Conservation (phyloP, 257 asterid species). For the Voacanga thouarsii region DNA sequence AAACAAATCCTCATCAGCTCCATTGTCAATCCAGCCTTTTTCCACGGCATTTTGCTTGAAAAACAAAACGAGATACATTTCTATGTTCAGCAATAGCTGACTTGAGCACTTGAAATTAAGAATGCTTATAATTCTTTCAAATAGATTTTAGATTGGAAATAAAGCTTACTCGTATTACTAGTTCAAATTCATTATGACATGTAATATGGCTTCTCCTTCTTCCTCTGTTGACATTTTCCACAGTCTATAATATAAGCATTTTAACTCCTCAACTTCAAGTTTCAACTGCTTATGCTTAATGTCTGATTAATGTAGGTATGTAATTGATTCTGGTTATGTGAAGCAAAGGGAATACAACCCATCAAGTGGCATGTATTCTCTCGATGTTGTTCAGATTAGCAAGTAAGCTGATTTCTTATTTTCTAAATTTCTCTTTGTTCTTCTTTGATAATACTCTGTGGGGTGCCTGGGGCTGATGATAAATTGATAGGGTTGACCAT, state of each 20-base stretch:
- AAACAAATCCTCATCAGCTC: neutral
- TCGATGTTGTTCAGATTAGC: constrained; percentile 92
- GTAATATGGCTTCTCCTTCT: neutral
- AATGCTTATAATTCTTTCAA: neutral
- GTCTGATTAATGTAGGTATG: constrained; percentile 54
- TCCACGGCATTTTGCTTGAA: neutral
- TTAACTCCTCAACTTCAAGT: neutral
- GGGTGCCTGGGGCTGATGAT: constrained; percentile 1
- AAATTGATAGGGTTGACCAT: neutral
- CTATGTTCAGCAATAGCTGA: neutral
- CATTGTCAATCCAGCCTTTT: neutral
- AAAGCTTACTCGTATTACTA: neutral
- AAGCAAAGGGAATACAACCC: constrained; percentile 97
- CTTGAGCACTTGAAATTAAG: neutral
- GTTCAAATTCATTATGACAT: neutral
- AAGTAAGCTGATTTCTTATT: constrained; percentile 48
- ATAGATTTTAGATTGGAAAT: neutral
- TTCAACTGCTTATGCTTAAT: constrained; percentile 12
- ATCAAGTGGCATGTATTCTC: constrained; percentile 94
- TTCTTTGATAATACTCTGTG: neutral
- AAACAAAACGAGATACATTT: neutral
- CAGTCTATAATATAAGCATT: neutral
- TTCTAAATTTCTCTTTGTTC: neutral
- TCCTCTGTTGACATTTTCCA: neutral
- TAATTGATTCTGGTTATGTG: constrained; percentile 90